phyloP scores from a whole-genome alignment of 2,329 filamentous ascomycete genomes.

The Diaporthe aspalathi region DNA sequence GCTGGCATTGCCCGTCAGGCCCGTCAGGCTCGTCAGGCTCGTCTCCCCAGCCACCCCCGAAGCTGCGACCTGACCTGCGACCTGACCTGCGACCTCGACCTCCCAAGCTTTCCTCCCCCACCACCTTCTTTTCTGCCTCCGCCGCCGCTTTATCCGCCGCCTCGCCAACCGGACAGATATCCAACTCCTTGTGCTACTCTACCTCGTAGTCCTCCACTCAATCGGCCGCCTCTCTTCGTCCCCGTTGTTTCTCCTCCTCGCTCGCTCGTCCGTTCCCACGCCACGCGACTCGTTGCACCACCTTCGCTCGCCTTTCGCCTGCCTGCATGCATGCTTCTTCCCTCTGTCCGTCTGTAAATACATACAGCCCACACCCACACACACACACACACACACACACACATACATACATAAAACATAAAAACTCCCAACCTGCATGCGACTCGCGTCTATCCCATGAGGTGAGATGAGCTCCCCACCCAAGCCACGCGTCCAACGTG shows the following conservation, averaged over 20 bases:
- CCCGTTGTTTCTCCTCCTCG: not conserved
- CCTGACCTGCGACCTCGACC: not conserved
- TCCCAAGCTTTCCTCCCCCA: conserved; percentile 16
- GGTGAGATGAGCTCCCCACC: conserved; percentile 37
- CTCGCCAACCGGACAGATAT: not conserved
- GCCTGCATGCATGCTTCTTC: not conserved
- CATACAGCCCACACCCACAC: not conserved
- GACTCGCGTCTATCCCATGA: conserved; percentile 13
- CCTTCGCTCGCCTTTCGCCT: conserved; percentile 4
- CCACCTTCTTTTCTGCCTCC: conserved; percentile 15
- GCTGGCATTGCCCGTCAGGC: no score
- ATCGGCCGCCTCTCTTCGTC: not conserved
- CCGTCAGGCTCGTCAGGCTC: not conserved
- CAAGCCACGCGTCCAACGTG: conserved; percentile 37
- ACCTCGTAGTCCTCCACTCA: not conserved
- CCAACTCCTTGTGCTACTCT: not conserved
- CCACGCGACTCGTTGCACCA: conserved; percentile 14
- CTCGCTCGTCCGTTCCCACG: not conserved
- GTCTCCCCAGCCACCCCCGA: conserved; percentile 23
- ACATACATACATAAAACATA: conserved; percentile 9
- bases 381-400: not conserved
- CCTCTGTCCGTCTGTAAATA: not conserved
- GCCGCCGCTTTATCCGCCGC: not conserved
- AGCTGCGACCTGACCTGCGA: no score
- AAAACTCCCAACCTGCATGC: not conserved